phyloP scores from a whole-genome alignment of 495 filamentous ascomycete genomes.

The Penicillium simplicissimum region DNA sequence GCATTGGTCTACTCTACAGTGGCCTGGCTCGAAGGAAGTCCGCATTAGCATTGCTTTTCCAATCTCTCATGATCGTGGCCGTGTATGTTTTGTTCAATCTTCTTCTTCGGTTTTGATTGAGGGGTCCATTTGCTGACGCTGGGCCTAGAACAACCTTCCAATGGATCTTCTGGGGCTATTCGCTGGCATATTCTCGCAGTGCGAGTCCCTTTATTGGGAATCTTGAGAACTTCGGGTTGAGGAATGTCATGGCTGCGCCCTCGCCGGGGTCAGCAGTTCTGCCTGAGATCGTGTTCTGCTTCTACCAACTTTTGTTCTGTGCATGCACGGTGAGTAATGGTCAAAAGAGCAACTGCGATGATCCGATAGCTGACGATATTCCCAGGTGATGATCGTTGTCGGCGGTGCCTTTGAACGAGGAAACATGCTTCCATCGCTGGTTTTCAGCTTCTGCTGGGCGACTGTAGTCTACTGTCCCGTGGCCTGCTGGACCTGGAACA shows the following conservation, averaged over 20 bases:
- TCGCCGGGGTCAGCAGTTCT: conserved; percentile 49
- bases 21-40: conserved; percentile 60
- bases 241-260: conserved; percentile 50
- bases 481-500: conserved; percentile 63
- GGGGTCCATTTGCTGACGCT: background rate
- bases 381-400: conserved; percentile 50
- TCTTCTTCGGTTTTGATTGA: background rate
- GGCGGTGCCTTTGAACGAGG: conserved; percentile 58
- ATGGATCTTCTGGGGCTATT: conserved; percentile 63
- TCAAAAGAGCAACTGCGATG: no score
- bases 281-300: conserved; percentile 58
- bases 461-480: conserved; percentile 61
- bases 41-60: conserved; percentile 56
- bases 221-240: conserved; percentile 55
- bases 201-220: conserved; percentile 57
- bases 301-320: conserved; percentile 61
- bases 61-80: conserved; percentile 54
- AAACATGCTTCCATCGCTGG: conserved; percentile 53
- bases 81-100: conserved; percentile 31
- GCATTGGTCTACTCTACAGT: conserved; percentile 59
- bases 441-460: conserved; percentile 61
- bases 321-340: conserved; percentile 50
- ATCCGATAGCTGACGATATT: no score
- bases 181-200: conserved; percentile 51
- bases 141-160: conserved; percentile 45